phyloP scores from a whole-genome alignment of 2,329 filamentous ascomycete species.

The Zopfia rhizophila region DNA sequence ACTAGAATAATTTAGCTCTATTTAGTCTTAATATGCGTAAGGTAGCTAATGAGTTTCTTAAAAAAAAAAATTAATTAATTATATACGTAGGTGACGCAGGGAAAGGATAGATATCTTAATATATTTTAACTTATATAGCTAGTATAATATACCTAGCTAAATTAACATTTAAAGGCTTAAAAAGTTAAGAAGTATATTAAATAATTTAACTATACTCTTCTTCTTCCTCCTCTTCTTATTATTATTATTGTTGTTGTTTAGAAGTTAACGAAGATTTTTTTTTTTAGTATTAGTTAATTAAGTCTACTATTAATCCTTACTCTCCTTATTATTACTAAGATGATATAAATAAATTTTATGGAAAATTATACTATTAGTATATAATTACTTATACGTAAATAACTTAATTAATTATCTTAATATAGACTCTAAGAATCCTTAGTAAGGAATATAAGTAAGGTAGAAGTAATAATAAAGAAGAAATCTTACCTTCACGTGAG shows the following conservation, averaged over 20 bases:
- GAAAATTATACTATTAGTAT: constrained; percentile 31
- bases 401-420: constrained; percentile 22
- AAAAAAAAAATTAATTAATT: not conserved
- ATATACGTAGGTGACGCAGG: not conserved
- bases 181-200: constrained; percentile 30
- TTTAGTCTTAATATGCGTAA: constrained; percentile 13
- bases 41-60: constrained; percentile 17
- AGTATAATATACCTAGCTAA: constrained; percentile 30
- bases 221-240: too few relatives aligned
- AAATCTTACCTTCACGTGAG: constrained; percentile 15
- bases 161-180: constrained; percentile 29
- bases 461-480: not conserved
- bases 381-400: constrained; percentile 26
- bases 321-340: constrained; percentile 11
- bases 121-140: constrained; percentile 30
- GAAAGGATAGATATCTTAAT: constrained; percentile 20
- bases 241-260: too few relatives aligned
- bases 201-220: constrained; percentile 16
- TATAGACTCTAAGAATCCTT: too few relatives aligned
- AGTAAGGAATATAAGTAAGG: too few relatives aligned
- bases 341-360: constrained; percentile 31
- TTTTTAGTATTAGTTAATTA: constrained; percentile 28
- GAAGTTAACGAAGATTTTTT: constrained; percentile 29
- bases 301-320: constrained; percentile 28
- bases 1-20: constrained; percentile 11